These are phyloP conservation scores for Pythium dissotocum DNA, from an alignment of 352 stramenopile genomes.

Conservation along the genomic window DNA sequence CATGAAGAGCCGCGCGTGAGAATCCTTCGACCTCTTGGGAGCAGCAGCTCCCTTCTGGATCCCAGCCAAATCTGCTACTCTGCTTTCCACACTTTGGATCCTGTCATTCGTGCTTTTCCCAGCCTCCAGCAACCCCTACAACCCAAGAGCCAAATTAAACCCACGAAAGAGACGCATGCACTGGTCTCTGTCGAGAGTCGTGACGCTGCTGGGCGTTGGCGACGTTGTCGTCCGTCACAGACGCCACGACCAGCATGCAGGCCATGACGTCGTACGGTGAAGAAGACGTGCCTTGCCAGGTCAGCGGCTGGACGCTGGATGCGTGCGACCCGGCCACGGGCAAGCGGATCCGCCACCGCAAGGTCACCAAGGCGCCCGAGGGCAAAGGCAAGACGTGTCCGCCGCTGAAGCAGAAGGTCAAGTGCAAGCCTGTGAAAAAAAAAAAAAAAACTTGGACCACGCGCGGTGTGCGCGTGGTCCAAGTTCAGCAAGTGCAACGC, in stretches of 20 bases:
- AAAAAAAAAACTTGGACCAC: too few relatives aligned
- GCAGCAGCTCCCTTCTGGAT: neutral
- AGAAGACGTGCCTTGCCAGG: neutral
- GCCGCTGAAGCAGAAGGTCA: neutral
- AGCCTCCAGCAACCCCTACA: neutral
- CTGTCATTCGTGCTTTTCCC: neutral
- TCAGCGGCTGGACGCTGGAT: neutral
- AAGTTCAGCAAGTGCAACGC: conserved; percentile 12
- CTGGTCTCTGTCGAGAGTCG: neutral
- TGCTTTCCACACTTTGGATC: neutral
- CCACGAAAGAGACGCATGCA: neutral
- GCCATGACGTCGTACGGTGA: neutral
- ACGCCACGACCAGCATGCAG: neutral
- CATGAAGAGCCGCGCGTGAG: conserved; percentile 4
- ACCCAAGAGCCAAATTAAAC: neutral
- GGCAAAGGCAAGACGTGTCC: conserved; percentile 13
- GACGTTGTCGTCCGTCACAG: neutral
- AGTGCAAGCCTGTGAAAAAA: conserved; percentile 18
- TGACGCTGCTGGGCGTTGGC: neutral
- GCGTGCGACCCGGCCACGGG: neutral
- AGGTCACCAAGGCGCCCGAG: conserved; percentile 10
- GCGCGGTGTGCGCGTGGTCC: conserved; percentile 10
- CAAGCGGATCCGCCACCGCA: conserved; percentile 4
- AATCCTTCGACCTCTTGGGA: neutral
- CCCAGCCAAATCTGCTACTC: neutral